Evolutionary conservation across 768 basidiomycete species (phyloP), one percentile per base, ranked within the genome.

Genomic region (Cystofilobasidium ferigula): DNA sequence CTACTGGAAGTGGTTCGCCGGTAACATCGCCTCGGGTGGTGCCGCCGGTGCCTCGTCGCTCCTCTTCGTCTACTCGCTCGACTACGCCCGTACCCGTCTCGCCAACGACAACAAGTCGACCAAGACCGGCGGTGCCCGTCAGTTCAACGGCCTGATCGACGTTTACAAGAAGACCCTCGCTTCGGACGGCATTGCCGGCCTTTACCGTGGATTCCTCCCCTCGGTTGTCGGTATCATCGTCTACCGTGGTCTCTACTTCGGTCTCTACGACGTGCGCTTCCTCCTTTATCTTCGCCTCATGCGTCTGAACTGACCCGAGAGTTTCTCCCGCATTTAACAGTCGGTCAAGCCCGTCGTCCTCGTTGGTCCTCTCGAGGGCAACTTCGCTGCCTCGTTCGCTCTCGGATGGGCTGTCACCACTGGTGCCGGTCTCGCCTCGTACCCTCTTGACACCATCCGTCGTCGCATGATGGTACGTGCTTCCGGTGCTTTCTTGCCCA

Each of bases 401-500:
- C 90, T 97, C 74, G 93, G 94, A 74, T 97, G 94, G 94, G 89
- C 88, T 85, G 94, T 98, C 76, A 99, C 95, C 74, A 92, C 5
- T 57, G 61, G 32, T 64, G n/a, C 36, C 30, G 28, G n/a, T 38
- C 65, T 45, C 18, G 67, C 63, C 61, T 65, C 61, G 69, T 73
- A 78, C 72, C 72, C 73, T 26, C 73, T 72, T 16, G 76, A 71
- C 72, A 93, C 79, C 68, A 79, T 80, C 75, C 76, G 94, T 86
- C 93, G 95, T 86, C 91, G 95, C 73, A 99, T 99, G 95, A 99
- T 99, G 95, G 98, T 98, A n/a, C n/a, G n/a, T n/a, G n/a, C n/a
- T n/a, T n/a, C n/a, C n/a, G n/a, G n/a, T n/a, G n/a, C n/a, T n/a
- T n/a, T n/a, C n/a, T n/a, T n/a, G n/a, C n/a, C n/a, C n/a, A n/a